phyloP scores from a whole-genome alignment of 2,329 filamentous ascomycete species.

The Claviceps quebecensis region DNA sequence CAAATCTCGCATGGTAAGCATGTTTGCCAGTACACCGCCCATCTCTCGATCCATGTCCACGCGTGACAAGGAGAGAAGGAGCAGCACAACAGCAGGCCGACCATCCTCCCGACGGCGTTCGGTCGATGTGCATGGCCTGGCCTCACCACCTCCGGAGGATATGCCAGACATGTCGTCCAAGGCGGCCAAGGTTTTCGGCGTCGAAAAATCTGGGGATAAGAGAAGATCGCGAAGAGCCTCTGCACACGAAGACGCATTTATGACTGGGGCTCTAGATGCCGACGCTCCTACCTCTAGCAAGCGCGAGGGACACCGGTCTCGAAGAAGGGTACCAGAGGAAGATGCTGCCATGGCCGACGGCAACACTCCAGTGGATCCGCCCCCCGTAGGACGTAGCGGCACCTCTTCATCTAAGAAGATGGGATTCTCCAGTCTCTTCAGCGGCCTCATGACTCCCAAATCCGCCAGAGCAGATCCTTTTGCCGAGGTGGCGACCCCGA shows the following conservation, averaged over 20 bases:
- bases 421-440: slow-evolving; percentile 47
- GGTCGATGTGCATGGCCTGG: slow-evolving; percentile 49
- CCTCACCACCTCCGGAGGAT: slow-evolving; percentile 61
- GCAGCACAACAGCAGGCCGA: slow-evolving; percentile 34
- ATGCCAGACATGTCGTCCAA: slow-evolving; percentile 53
- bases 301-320: slow-evolving; percentile 20
- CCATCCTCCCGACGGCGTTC: slow-evolving; percentile 58
- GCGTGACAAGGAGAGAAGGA: slow-evolving; percentile 40
- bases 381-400: slow-evolving; percentile 17
- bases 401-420: slow-evolving; percentile 33
- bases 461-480: slow-evolving; percentile 32
- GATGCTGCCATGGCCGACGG: slow-evolving; percentile 25
- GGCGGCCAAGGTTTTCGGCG: slow-evolving; percentile 63
- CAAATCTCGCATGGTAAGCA: slow-evolving; percentile 42
- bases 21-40: slow-evolving; percentile 50
- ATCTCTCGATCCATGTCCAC: slow-evolving; percentile 56
- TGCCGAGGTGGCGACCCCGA: slow-evolving; percentile 31
- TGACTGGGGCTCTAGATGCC: slow-evolving; percentile 28
- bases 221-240: slow-evolving; percentile 31
- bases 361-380: slow-evolving; percentile 17
- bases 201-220: slow-evolving; percentile 27
- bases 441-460: slow-evolving; percentile 38
- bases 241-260: slow-evolving; percentile 36
- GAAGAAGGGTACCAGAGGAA: slow-evolving; percentile 20
- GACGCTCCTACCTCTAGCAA: slow-evolving; percentile 18